Conservation (phyloP, 352 stramenopile species). For the Phytophthora multivora region DNA sequence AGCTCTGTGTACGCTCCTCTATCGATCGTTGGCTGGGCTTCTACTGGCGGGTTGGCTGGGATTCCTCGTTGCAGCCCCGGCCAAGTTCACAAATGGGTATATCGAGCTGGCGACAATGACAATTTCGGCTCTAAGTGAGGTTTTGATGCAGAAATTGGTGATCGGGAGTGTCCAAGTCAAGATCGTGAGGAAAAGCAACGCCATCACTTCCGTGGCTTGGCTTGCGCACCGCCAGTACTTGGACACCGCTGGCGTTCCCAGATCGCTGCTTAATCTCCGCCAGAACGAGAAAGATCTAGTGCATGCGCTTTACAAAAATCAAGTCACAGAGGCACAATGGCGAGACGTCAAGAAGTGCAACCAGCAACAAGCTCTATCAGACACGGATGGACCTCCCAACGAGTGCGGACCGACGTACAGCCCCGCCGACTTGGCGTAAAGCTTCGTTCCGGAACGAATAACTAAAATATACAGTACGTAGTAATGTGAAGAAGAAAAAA, state of each 20-base stretch:
- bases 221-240: neutral
- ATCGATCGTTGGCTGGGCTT: neutral
- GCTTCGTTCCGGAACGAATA: too few relatives aligned
- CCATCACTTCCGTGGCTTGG: neutral
- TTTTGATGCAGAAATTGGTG: neutral
- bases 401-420: too few relatives aligned
- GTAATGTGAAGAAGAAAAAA: too few relatives aligned
- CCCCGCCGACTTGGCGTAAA: too few relatives aligned
- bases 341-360: too few relatives aligned
- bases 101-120: neutral
- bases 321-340: too few relatives aligned
- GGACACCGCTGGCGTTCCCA: neutral
- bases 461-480: too few relatives aligned
- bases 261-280: neutral
- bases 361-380: too few relatives aligned
- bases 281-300: neutral
- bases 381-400: too few relatives aligned
- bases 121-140: neutral
- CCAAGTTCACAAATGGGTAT: neutral
- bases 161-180: neutral
- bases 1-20: neutral
- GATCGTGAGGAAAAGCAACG: neutral
- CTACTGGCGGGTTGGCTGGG: neutral
- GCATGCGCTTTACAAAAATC: neutral
- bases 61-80: neutral